Evolutionary conservation across 2,329 filamentous ascomycete species (phyloP).

Genomic region (Talaromyces funiculosus): DNA sequence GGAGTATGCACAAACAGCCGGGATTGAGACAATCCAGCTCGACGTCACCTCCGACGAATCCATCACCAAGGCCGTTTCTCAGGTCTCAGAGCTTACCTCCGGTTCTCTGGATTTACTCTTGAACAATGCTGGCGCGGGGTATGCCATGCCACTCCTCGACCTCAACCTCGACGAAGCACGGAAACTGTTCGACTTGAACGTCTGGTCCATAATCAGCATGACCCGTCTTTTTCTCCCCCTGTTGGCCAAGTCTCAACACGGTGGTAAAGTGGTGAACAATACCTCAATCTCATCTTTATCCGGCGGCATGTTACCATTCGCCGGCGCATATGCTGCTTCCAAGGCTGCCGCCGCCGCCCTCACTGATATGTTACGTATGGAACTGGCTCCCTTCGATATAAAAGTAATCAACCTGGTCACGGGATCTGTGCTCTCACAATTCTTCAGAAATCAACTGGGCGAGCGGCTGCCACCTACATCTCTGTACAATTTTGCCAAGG

Average conservation of each 20-base stretch:
- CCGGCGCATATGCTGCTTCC: constrained; percentile 6
- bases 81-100: neutral
- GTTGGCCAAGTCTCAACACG: neutral
- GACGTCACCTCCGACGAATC: neutral
- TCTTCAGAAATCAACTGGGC: neutral
- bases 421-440: neutral
- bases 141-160: neutral
- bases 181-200: constrained; percentile 7
- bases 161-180: neutral
- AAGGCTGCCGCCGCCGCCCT: constrained; percentile 1
- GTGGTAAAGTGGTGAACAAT: constrained; percentile 7
- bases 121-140: constrained; percentile 7
- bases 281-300: neutral
- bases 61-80: neutral
- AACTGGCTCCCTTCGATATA: constrained; percentile 7
- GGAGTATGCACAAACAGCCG: neutral
- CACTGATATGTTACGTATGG: constrained; percentile 1
- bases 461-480: constrained; percentile 1
- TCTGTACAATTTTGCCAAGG: neutral
- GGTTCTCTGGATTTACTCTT: constrained; percentile 4
- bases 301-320: neutral
- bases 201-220: constrained; percentile 1
- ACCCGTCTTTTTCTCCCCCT: constrained; percentile 4
- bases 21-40: constrained; percentile 3
- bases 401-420: constrained; percentile 2